These are phyloP conservation scores for Trypanosoma melophagium DNA, from an alignment of 208 protist genomes.

Conservation along the genomic window DNA sequence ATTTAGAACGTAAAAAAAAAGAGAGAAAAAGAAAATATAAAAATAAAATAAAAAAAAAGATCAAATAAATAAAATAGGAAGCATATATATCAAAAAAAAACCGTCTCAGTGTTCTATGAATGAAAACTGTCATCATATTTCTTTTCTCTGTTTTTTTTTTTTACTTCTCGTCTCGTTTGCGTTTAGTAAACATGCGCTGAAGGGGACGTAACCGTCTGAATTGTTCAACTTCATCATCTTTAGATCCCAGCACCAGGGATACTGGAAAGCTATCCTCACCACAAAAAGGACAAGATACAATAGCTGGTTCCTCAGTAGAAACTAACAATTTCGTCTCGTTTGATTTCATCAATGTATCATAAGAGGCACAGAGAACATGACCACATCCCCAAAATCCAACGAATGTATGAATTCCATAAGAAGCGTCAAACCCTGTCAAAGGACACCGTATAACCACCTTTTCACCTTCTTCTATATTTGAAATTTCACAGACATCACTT, in stretches of 20 bases:
- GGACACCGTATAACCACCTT: slow-evolving; percentile 54
- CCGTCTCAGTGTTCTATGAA: not conserved
- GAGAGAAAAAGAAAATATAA: slow-evolving; percentile 15
- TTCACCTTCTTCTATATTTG: slow-evolving; percentile 30
- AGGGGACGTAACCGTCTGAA: slow-evolving; percentile 21
- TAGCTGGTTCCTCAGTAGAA: not conserved
- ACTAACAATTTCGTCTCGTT: not conserved
- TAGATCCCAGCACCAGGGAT: slow-evolving; percentile 32
- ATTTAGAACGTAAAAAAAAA: slow-evolving; percentile 17
- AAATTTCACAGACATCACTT: slow-evolving; percentile 58
- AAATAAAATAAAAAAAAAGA: slow-evolving; percentile 18
- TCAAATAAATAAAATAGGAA: slow-evolving; percentile 2
- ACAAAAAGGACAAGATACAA: slow-evolving; percentile 38
- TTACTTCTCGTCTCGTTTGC: slow-evolving; percentile 25
- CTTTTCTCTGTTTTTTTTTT: not conserved
- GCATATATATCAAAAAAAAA: not conserved
- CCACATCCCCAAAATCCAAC: slow-evolving; percentile 80
- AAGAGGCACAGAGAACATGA: slow-evolving; percentile 52
- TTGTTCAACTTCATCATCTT: slow-evolving; percentile 38
- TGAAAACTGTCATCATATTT: not conserved
- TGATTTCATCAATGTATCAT: slow-evolving; percentile 1
- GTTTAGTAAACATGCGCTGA: slow-evolving; percentile 35
- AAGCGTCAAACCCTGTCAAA: slow-evolving; percentile 47
- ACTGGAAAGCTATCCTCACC: slow-evolving; percentile 41
- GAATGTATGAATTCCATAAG: slow-evolving; percentile 56